Percentiles rank a stretch among this genome's conserved stretches.
Conservation (phyloP, 306 rosid species). For the peach (Prunus persica) region DNA sequence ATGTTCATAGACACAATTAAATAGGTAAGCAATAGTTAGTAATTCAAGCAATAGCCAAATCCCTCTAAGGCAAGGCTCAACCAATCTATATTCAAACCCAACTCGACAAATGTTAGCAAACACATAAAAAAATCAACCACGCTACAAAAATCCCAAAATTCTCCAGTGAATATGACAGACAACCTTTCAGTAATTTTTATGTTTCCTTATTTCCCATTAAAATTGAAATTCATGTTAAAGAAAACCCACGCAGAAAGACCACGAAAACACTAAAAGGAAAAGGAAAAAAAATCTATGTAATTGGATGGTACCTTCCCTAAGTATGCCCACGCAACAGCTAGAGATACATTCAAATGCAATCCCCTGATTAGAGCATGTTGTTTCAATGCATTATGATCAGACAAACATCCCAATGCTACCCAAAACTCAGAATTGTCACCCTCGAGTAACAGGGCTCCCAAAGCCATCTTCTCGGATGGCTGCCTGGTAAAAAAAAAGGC, state of each 20-base stretch:
- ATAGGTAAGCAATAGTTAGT: not conserved
- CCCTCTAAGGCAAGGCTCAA: not conserved
- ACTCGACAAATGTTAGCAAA: not conserved
- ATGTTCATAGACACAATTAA: not conserved
- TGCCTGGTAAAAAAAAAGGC: slow-evolving; percentile 50
- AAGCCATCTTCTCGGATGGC: slow-evolving; percentile 72
- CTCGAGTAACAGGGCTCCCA: slow-evolving; percentile 91
- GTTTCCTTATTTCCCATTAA: not conserved
- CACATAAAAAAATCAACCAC: not conserved
- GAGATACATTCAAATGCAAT: slow-evolving; percentile 76
- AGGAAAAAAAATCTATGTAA: slow-evolving; percentile 11
- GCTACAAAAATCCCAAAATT: not conserved
- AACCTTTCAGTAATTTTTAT: not conserved
- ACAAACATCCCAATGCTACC: slow-evolving; percentile 77
- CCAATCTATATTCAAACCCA: not conserved
- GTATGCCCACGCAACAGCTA: slow-evolving; percentile 87
- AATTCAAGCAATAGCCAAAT: not conserved
- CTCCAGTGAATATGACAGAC: not conserved
- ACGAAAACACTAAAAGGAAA: not conserved
- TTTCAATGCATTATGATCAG: slow-evolving; percentile 59
- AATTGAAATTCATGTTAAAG: not conserved
- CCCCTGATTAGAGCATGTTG: slow-evolving; percentile 88
- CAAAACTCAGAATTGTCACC: slow-evolving; percentile 85
- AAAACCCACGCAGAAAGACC: not conserved
- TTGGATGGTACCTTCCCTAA: slow-evolving; percentile 74